Percentiles rank a stretch among this genome's conserved stretches.
phyloP scores from a whole-genome alignment of 2,329 filamentous ascomycete genomes.

The Colletotrichum eleusines region DNA sequence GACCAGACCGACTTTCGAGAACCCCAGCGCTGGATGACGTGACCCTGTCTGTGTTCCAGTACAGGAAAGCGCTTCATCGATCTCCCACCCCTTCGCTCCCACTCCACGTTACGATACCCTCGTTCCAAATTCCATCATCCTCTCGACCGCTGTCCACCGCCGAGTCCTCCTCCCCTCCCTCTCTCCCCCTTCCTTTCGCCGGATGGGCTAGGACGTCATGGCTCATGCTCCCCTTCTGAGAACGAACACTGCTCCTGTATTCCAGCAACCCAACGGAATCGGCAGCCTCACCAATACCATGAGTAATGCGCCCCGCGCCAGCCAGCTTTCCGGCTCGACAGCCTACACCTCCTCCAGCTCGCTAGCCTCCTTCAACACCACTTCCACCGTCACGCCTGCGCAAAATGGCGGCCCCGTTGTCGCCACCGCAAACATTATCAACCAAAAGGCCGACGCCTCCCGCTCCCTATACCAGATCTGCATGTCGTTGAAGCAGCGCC shows the following conservation, averaged over 20 bases:
- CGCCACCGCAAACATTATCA: constrained; percentile 94
- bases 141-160: constrained; percentile 7
- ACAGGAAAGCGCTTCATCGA: constrained; percentile 32
- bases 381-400: constrained; percentile 54
- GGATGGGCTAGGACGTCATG: constrained; percentile 64
- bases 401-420: constrained; percentile 72
- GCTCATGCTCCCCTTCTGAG: constrained; percentile 70
- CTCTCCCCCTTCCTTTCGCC: constrained; percentile 42
- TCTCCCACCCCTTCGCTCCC: constrained; percentile 17
- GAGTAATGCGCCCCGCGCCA: constrained; percentile 67
- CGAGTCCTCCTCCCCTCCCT: constrained; percentile 21
- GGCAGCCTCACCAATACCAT: constrained; percentile 61
- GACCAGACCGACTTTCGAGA: constrained; percentile 30
- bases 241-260: constrained; percentile 70
- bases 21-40: constrained; percentile 36
- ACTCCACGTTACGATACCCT: constrained; percentile 20
- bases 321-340: constrained; percentile 73
- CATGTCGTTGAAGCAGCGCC: constrained; percentile 82
- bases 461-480: constrained; percentile 96
- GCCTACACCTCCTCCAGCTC: constrained; percentile 66
- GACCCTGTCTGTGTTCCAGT: constrained; percentile 27
- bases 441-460: constrained; percentile 92
- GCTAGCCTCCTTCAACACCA: constrained; percentile 61
- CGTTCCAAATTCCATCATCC: background rate
- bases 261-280: constrained; percentile 62